Evolutionary conservation across 495 filamentous ascomycete genomes (phyloP), one percentile per base, ranked within the genome.

Genomic region (Hyphodiscus hymeniophilus): DNA sequence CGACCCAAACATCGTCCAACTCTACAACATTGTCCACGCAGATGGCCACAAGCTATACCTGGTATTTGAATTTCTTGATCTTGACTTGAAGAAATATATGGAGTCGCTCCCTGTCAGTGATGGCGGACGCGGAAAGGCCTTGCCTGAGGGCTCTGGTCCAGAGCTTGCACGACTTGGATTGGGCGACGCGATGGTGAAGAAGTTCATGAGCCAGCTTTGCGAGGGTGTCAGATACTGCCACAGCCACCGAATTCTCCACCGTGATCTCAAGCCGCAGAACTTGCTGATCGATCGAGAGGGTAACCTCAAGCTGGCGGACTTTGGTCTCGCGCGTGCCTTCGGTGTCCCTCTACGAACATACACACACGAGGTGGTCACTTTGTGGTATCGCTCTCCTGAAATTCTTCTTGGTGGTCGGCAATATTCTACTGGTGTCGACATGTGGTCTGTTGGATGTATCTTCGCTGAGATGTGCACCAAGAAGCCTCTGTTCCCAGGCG

Each of bases 381-480:
- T 99, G 44, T 99, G 92, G 92, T 97, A 97, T 63, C 87, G 94
- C 42, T 78, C 91, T n/a, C 92, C 92, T 0, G 92, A 99, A 66
- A 95, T 99, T 62, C 79, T 99, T 17, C 84, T 99, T 12, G 92
- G 92, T 59, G 92, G 94, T 45, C 85, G 90, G 39, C 92, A 97
- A 65, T 99, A 99, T 71, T 94, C 87, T 18, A 97, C 92, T 38
- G 92, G 94, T 52, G 90, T 99, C 34, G 92, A 99, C 64, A 97
- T 99, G 94, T 99, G 92, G 92, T 95, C 89, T 24, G 81, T 91
- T 42, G 92, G 92, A 34, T 95, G 92, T 63, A 99, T 99, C 66
- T 99, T 99, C 66, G 92, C 94, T 12, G 92, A 99, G 68, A 97
- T 99, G 94, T 95, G 89, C 73, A 99, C 94, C 13, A 84, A 89